Conservation (phyloP, 1,284 basidiomycete genomes). For the Agroathelia rolfsii region DNA sequence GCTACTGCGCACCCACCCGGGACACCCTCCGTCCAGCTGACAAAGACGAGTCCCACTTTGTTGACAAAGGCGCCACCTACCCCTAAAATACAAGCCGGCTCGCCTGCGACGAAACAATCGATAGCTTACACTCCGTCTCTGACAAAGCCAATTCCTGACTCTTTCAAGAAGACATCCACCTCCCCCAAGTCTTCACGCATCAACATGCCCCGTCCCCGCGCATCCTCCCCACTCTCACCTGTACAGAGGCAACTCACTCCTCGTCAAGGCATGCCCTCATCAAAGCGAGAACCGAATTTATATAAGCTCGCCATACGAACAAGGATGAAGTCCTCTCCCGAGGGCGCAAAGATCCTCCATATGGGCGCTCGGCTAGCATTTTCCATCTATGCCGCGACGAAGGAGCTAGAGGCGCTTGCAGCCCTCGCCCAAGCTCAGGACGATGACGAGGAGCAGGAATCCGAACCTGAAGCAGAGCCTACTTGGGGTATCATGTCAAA, state of each 20-base stretch:
- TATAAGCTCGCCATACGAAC: slow-evolving; percentile 47
- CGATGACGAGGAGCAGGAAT: too few relatives aligned
- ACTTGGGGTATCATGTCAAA: too few relatives aligned
- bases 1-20: slow-evolving; percentile 13
- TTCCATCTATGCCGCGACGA: slow-evolving; percentile 45
- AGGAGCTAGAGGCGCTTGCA: slow-evolving; percentile 55
- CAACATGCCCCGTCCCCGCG: slow-evolving; percentile 11
- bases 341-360: slow-evolving; percentile 48
- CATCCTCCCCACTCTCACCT: slow-evolving; percentile 26
- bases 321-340: slow-evolving; percentile 42
- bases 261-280: slow-evolving; percentile 41
- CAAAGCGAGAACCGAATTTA: slow-evolving; percentile 46
- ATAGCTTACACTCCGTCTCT: too few relatives aligned
- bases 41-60: slow-evolving; percentile 8
- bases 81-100: slow-evolving; percentile 8
- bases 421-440: too few relatives aligned
- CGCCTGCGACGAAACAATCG: too few relatives aligned
- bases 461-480: too few relatives aligned
- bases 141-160: too few relatives aligned
- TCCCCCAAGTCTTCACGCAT: slow-evolving; percentile 2
- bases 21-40: slow-evolving; percentile 7
- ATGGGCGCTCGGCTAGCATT: slow-evolving; percentile 55
- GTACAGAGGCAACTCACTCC: slow-evolving; percentile 25
- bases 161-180: slow-evolving; percentile 1
- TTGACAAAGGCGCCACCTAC: slow-evolving; percentile 13